Conservation (phyloP, 2,329 filamentous ascomycete genomes). For the Lojkania enalia region DNA sequence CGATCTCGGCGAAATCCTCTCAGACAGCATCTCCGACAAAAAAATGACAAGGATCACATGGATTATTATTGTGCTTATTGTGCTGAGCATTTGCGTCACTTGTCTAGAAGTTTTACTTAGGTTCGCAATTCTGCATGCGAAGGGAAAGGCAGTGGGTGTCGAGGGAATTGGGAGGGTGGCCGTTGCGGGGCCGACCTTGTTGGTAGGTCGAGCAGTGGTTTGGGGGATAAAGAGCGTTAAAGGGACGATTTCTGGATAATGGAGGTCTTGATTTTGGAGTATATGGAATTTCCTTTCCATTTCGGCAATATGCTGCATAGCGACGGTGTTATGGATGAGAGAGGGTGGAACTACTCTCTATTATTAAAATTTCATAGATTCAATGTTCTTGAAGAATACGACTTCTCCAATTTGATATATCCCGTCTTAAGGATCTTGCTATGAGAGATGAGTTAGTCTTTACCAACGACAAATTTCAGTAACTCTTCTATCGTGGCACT, state of each 20-base stretch:
- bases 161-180: constrained; percentile 13
- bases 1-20: constrained; percentile 91
- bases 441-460: too few relatives aligned
- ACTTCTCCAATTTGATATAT: too few relatives aligned
- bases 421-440: too few relatives aligned
- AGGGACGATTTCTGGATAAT: constrained; percentile 1
- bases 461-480: too few relatives aligned
- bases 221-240: constrained; percentile 28
- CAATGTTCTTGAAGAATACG: too few relatives aligned
- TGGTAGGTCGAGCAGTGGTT: constrained; percentile 28
- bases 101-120: constrained; percentile 85
- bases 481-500: too few relatives aligned
- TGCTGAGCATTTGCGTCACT: constrained; percentile 88
- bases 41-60: constrained; percentile 97
- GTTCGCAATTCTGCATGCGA: constrained; percentile 56
- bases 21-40: constrained; percentile 86
- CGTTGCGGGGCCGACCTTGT: constrained; percentile 32
- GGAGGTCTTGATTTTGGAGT: not conserved
- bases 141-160: constrained; percentile 23
- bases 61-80: constrained; percentile 95
- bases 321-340: not conserved
- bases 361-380: too few relatives aligned
- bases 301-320: not conserved
- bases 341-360: too few relatives aligned
- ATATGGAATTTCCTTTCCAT: not conserved